Conservation (phyloP, 2,329 filamentous ascomycete genomes). For the Colletotrichum abscissum region DNA sequence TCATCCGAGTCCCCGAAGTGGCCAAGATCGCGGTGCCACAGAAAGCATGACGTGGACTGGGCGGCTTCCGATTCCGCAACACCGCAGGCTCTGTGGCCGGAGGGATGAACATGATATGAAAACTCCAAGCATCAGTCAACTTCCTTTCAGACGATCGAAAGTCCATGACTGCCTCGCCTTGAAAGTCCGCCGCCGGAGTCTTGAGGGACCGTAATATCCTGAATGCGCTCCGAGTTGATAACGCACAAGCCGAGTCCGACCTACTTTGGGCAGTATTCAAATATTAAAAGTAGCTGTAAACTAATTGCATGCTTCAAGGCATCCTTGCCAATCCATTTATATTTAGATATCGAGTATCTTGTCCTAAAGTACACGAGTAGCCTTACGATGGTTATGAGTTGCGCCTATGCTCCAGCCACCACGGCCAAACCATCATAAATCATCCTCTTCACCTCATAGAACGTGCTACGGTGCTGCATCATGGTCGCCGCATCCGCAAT, state of each 20-base stretch:
- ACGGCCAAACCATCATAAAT: conserved; percentile 96
- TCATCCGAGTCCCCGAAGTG: no score
- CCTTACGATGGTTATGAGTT: not conserved
- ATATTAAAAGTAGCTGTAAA: not conserved
- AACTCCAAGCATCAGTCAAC: no score
- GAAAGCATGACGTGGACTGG: not conserved
- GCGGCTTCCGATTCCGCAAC: not conserved
- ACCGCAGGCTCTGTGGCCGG: not conserved
- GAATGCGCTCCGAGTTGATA: no score
- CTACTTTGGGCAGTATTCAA: no score
- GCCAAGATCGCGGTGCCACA: not conserved
- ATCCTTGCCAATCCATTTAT: not conserved
- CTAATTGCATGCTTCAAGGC: not conserved
- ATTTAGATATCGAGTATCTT: not conserved
- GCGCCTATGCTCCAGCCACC: conserved; percentile 65
- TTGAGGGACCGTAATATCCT: no score
- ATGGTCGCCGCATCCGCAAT: conserved; percentile 53
- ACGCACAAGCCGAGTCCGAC: no score
- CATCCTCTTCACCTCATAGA: conserved; percentile 87
- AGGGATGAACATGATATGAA: no score
- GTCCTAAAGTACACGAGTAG: not conserved
- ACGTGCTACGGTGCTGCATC: conserved; percentile 70
- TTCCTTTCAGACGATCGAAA: no score
- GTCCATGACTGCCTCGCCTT: no score
- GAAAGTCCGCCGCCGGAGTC: no score